Percentiles rank a stretch among this genome's conserved stretches.
phyloP scores from a whole-genome alignment of 345 rosid species.

The Eucalyptus polyanthemos region DNA sequence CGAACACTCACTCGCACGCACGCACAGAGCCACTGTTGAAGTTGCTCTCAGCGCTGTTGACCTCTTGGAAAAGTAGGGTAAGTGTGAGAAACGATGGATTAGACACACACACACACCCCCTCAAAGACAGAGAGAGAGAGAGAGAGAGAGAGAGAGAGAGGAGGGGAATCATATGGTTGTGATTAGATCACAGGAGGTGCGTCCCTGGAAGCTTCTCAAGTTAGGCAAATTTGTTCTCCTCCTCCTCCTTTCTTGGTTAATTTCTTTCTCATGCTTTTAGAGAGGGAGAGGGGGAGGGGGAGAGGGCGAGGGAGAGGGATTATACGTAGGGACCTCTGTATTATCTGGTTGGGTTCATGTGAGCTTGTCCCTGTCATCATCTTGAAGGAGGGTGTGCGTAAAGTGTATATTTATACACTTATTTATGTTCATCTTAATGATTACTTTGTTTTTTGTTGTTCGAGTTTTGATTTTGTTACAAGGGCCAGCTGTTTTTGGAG shows the following conservation, averaged over 20 bases:
- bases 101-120: neutral
- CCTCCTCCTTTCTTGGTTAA: neutral
- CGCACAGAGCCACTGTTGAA: neutral
- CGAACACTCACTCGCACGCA: neutral
- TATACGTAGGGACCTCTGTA: conserved; percentile 34
- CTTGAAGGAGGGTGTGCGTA: neutral
- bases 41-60: neutral
- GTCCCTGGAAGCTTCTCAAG: conserved; percentile 21
- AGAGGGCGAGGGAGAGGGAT: neutral
- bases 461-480: neutral
- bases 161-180: neutral
- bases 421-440: neutral
- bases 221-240: neutral
- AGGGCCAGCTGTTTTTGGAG: neutral
- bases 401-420: neutral
- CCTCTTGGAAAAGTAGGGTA: neutral
- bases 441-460: neutral
- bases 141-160: neutral
- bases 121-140: neutral
- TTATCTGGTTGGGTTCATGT: conserved; percentile 49
- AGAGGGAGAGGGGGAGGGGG: neutral
- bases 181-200: neutral
- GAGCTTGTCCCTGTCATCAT: conserved; percentile 34
- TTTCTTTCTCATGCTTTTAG: neutral
- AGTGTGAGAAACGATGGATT: neutral